Evolutionary conservation across 192 early-diverging fungal genomes (phyloP), one percentile per base, ranked within the genome.

Genomic region (Rhizoclosmatium sp.): DNA sequence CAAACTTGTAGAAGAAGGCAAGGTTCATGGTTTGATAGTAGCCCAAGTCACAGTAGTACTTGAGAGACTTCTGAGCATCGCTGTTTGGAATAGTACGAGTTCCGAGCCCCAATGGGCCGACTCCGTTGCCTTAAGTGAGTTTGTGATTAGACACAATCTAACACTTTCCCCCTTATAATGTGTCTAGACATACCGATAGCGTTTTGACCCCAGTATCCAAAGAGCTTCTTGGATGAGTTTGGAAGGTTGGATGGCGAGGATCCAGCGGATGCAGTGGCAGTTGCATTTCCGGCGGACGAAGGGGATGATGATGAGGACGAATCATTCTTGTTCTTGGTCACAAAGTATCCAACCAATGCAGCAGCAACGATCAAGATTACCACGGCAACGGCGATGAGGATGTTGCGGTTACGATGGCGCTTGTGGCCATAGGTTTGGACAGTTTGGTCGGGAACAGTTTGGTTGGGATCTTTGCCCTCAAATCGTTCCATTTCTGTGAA

Each of bases 1-100:
- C 75, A 23, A 47, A 76, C 12, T 39, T 44, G 41, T 76, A 19
- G 21, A 76, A 21, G 41, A 76, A 76, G 16, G 75, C 75, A 14
- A 76, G 5, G 65, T 76, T 76, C 46, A 76, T 76, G 9, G 48
- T 67, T 2, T 76, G 54, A 41, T 76, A 76, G 47, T 67, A 67
- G 31, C 64, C 75, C 39, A 51, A 9, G 60, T 56, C 75, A 48
- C 75, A 76, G 49, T 76, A 76, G 49, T n/a, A 42, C 16, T n/a
- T 19, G 2, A 76, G 44, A 12, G 19, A 5, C 9, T 59, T n/a
- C 41, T 76, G 75, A 10, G 65, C 14, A 1, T 65, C 41, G 19
- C 23, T 47, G 5, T 14, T 12, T 1, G 60, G n/a, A 40, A 51
- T 75, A 45, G 31, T 51, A 4, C 75, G 61, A 5, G 46, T 67